A percentile compares a stretch with the other conserved stretches of the same genome.
phyloP scores from a whole-genome alignment of 129 eudicot genomes.

The Escallonia rubra region DNA sequence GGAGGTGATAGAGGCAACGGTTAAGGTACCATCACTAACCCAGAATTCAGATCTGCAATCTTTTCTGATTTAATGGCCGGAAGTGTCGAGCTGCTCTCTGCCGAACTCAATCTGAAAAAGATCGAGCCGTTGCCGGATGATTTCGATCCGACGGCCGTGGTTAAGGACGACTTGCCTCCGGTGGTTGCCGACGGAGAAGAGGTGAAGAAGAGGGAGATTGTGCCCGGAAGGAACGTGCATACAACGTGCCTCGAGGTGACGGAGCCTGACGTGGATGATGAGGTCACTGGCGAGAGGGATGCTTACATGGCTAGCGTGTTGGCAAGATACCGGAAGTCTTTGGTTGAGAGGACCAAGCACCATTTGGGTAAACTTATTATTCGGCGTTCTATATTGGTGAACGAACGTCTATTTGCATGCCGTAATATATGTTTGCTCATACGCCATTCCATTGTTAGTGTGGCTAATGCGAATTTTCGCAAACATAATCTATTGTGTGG shows the following conservation, averaged over 20 bases:
- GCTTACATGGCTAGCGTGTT: constrained; percentile 58
- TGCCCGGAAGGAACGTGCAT: constrained; percentile 55
- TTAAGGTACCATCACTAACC: too few relatives aligned
- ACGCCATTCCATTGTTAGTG: too few relatives aligned
- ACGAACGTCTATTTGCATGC: too few relatives aligned
- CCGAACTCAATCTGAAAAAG: constrained; percentile 7
- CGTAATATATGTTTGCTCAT: too few relatives aligned
- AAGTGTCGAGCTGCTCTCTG: constrained; percentile 7
- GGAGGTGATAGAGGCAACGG: too few relatives aligned
- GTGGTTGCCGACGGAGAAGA: constrained; percentile 13
- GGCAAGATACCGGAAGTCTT: constrained; percentile 52
- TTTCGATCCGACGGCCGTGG: constrained; percentile 22
- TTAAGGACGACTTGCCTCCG: constrained; percentile 18
- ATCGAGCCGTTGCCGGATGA: constrained; percentile 21
- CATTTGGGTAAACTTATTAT: constrained; percentile 35
- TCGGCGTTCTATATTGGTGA: too few relatives aligned
- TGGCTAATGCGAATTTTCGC: too few relatives aligned
- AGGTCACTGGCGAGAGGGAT: constrained; percentile 58
- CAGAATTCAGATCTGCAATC: too few relatives aligned
- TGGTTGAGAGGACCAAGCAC: constrained; percentile 55
- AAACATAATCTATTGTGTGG: too few relatives aligned
- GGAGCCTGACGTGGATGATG: constrained; percentile 64
- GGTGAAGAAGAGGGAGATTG: constrained; percentile 41
- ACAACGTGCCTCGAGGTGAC: constrained; percentile 45
- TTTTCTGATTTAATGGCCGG: background rate